phyloP scores from a whole-genome alignment of 1,139 yeast species.

The Hyphopichia burtonii region DNA sequence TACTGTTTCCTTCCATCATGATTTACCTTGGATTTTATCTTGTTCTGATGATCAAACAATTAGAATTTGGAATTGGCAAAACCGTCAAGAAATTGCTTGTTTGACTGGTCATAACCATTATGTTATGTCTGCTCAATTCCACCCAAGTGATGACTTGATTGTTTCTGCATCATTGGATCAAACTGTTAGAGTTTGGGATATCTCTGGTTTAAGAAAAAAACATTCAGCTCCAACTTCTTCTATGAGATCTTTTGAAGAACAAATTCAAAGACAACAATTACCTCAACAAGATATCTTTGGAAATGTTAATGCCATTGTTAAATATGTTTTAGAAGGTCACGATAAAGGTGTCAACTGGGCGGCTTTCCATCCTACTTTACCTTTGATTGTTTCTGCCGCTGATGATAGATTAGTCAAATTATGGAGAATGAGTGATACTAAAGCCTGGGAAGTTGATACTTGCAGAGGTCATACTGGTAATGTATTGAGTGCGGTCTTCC shows the following conservation, averaged over 20 bases:
- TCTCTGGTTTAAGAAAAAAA: slow-evolving; percentile 89
- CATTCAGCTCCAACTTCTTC: slow-evolving; percentile 79
- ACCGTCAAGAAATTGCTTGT: slow-evolving; percentile 95
- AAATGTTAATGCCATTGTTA: slow-evolving; percentile 89
- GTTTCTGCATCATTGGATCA: slow-evolving; percentile 97
- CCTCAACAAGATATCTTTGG: slow-evolving; percentile 94
- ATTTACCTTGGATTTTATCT: slow-evolving; percentile 95
- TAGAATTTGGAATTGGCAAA: slow-evolving; percentile 99
- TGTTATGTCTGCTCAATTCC: slow-evolving; percentile 98
- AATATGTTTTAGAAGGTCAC: slow-evolving; percentile 95
- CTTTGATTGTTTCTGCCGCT: slow-evolving; percentile 92
- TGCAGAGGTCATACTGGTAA: slow-evolving; percentile 97
- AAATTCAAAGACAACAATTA: slow-evolving; percentile 66
- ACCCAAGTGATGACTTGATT: slow-evolving; percentile 90
- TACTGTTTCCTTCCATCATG: slow-evolving; percentile 92
- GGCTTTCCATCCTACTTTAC: slow-evolving; percentile 93
- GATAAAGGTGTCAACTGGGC: slow-evolving; percentile 99
- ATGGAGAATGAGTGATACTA: slow-evolving; percentile 97
- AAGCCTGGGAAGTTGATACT: slow-evolving; percentile 99
- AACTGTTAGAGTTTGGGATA: slow-evolving; percentile 99
- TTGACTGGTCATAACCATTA: slow-evolving; percentile 98
- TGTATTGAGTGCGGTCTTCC: slow-evolving; percentile 86
- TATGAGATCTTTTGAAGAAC: slow-evolving; percentile 70
- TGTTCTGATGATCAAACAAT: slow-evolving; percentile 98
- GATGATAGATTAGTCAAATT: slow-evolving; percentile 94